phyloP scores from a whole-genome alignment of 768 basidiomycete species.

The Kwoniella shandongensis region DNA sequence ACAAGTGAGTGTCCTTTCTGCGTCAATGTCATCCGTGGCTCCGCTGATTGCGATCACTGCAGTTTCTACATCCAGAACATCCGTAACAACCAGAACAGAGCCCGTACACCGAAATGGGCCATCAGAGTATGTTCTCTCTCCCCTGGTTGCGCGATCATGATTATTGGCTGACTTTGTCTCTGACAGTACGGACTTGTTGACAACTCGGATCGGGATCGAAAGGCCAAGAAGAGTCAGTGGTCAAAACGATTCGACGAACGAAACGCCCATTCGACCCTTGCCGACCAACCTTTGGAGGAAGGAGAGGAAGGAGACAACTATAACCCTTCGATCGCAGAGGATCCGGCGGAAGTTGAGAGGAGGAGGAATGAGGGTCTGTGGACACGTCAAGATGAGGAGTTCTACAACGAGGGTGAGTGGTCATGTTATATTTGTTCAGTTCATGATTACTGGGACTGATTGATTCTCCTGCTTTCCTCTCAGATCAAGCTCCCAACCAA shows the following conservation, averaged over 20 bases:
- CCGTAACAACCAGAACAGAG: slow-evolving; percentile 88
- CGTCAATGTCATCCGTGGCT: not conserved
- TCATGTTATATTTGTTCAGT: not conserved
- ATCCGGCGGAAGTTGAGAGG: slow-evolving; percentile 37
- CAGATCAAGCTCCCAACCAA: slow-evolving; percentile 52
- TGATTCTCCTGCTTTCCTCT: not conserved
- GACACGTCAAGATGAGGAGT: slow-evolving; percentile 49
- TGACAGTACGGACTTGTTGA: slow-evolving; percentile 80
- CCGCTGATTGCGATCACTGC: not conserved
- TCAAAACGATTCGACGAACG: slow-evolving; percentile 81
- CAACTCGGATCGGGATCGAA: slow-evolving; percentile 71
- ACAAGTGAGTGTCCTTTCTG: slow-evolving; percentile 60
- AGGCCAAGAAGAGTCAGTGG: slow-evolving; percentile 81
- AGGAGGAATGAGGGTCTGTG: slow-evolving; percentile 48
- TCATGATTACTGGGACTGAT: too few species aligned
- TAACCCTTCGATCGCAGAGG: slow-evolving; percentile 24
- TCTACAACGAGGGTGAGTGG: slow-evolving; percentile 51
- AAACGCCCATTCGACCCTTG: slow-evolving; percentile 66
- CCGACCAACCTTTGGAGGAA: slow-evolving; percentile 72
- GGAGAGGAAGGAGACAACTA: slow-evolving; percentile 62
- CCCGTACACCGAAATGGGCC: slow-evolving; percentile 94
- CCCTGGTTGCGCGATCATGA: not conserved
- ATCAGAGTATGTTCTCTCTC: slow-evolving; percentile 52
- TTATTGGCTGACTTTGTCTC: too few species aligned
- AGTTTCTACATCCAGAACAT: slow-evolving; percentile 68